Evolutionary conservation across 805 yeast genomes (phyloP).

Genomic region (Suhomyces tanzawaensis): DNA sequence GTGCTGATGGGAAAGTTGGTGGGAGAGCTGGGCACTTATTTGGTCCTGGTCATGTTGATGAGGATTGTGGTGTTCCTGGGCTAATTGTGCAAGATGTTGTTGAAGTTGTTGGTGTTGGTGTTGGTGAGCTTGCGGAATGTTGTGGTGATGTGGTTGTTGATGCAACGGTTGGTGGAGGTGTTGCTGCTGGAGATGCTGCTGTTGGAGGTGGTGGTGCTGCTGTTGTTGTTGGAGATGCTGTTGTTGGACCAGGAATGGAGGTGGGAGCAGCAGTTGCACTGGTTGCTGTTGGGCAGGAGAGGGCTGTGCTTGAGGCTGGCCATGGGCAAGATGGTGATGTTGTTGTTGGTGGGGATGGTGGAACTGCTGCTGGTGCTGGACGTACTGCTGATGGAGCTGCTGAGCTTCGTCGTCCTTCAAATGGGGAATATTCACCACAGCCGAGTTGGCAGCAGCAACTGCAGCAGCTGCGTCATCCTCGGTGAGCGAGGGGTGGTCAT

Average conservation of each 20-base stretch:
- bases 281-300: slow-evolving; percentile 8
- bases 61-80: slow-evolving; percentile 10
- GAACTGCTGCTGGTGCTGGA: slow-evolving; percentile 11
- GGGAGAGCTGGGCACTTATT: slow-evolving; percentile 9
- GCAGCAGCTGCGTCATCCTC: slow-evolving; percentile 13
- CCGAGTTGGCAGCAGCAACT: slow-evolving; percentile 12
- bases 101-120: slow-evolving; percentile 12
- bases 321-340: slow-evolving; percentile 11
- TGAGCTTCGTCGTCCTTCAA: slow-evolving; percentile 12
- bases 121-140: slow-evolving; percentile 12
- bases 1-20: slow-evolving; percentile 11
- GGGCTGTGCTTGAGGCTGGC: slow-evolving; percentile 9
- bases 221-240: slow-evolving; percentile 8
- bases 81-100: slow-evolving; percentile 12
- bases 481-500: slow-evolving; percentile 9
- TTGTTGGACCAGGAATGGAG: slow-evolving; percentile 5
- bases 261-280: slow-evolving; percentile 9
- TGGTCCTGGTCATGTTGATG: slow-evolving; percentile 12
- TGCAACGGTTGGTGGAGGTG: slow-evolving; percentile 9
- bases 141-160: slow-evolving; percentile 10
- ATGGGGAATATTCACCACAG: slow-evolving; percentile 7
- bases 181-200: slow-evolving; percentile 7
- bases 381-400: slow-evolving; percentile 10
- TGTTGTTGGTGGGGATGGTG: slow-evolving; percentile 14
- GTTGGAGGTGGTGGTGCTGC: slow-evolving; percentile 8